Evolutionary conservation across 352 stramenopile genomes (phyloP).

Genomic region (Pythium folliculosum): DNA sequence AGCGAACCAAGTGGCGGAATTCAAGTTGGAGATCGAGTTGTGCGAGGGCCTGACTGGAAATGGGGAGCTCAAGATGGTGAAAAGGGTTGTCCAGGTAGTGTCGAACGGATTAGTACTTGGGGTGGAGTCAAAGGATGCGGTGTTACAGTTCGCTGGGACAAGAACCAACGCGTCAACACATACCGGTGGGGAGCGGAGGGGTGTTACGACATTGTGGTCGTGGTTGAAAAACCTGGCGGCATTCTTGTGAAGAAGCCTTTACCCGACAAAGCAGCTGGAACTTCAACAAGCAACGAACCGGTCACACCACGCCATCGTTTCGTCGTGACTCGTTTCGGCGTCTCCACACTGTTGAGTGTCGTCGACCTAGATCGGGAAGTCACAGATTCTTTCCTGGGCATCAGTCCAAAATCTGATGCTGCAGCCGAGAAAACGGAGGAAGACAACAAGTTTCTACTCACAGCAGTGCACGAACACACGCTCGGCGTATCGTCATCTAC

Average conservation of each 20-base stretch:
- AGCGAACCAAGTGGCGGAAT: conserved; percentile 28
- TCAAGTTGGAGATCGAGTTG: conserved; percentile 64
- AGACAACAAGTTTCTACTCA: conserved; percentile 33
- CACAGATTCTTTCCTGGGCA: conserved; percentile 58
- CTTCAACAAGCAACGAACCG: conserved; percentile 21
- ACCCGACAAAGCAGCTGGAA: conserved; percentile 27
- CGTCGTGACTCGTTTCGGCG: conserved; percentile 59
- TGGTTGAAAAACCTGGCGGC: conserved; percentile 54
- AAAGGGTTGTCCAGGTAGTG: conserved; percentile 58
- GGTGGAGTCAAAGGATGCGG: conserved; percentile 73
- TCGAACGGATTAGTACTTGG: conserved; percentile 80
- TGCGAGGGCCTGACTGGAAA: conserved; percentile 80
- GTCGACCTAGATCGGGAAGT: conserved; percentile 54
- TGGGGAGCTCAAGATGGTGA: conserved; percentile 81
- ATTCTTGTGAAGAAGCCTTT: conserved; percentile 55
- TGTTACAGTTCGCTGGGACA: conserved; percentile 82
- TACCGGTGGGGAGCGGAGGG: conserved; percentile 78
- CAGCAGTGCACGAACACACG: conserved; percentile 57
- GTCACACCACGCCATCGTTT: conserved; percentile 55
- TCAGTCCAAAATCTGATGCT: conserved; percentile 29
- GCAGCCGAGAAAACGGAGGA: conserved; percentile 14
- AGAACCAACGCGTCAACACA: conserved; percentile 82
- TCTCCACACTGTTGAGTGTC: conserved; percentile 46
- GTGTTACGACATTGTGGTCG: conserved; percentile 76
- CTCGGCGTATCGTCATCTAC: conserved; percentile 47